phyloP scores from a whole-genome alignment of 2,329 filamentous ascomycete species.

The Fusarium sp. region DNA sequence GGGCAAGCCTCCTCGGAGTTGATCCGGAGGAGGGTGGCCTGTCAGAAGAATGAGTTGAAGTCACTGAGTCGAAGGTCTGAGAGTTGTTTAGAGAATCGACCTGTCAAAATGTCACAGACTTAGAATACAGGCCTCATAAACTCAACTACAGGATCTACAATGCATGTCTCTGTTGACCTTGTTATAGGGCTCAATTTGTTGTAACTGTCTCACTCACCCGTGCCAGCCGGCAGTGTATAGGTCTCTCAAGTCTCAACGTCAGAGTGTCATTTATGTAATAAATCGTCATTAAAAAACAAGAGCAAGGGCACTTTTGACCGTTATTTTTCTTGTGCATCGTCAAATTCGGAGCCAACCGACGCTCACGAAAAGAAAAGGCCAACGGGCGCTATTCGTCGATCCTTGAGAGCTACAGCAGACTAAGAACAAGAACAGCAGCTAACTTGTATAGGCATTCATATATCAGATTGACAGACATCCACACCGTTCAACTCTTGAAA shows the following conservation, averaged over 20 bases:
- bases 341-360: neutral
- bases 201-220: neutral
- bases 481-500: neutral
- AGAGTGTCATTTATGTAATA: neutral
- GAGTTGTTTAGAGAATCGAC: neutral
- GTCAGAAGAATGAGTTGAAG: slow-evolving; percentile 11
- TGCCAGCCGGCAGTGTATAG: neutral
- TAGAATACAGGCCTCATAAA: neutral
- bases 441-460: neutral
- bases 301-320: neutral
- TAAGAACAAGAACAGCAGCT: neutral
- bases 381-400: slow-evolving; percentile 19
- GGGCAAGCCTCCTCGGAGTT: slow-evolving; percentile 26
- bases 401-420: slow-evolving; percentile 2
- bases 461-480: neutral
- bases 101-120: neutral
- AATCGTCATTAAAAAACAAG: neutral
- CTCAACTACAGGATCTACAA: slow-evolving; percentile 21
- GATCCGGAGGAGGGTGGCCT: slow-evolving; percentile 16
- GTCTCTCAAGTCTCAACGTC: neutral
- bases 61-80: neutral
- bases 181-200: neutral
- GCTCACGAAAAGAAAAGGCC: neutral
- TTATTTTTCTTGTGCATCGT: neutral
- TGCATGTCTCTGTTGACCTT: slow-evolving; percentile 28